Base-by-base conservation (phyloP, 2,329 filamentous ascomycete genomes). In the Byssoonygena ceratinophila region DNA sequence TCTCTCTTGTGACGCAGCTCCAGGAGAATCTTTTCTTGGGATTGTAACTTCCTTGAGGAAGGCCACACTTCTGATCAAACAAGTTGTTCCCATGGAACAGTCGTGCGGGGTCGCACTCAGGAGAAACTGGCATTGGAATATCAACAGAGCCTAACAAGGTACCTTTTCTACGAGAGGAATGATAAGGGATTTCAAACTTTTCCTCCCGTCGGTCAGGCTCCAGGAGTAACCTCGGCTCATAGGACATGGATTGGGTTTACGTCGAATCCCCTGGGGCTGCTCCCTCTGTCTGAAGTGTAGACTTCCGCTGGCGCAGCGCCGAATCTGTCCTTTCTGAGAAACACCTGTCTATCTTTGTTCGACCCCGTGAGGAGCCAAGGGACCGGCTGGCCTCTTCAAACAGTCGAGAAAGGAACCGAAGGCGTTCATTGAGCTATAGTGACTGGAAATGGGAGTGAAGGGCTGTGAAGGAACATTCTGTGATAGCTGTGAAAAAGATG, bases 81-180 rank as follows among this genome's bases (percentile, higher is more conserved):
- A n/a, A n/a, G n/a, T n/a, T n/a, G n/a, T n/a, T n/a, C 16, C 32
- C 52, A 60, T 36, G 46, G 57, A 43, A 59, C 50, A 16, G 57
- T 60, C n/a, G 53, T 59, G 39, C 7, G 51, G 52, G 40, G 40
- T 44, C 20, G 22, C 20, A 46, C 53, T 54, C 47, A 49, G 39
- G 46, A 23, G 44, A 54, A 46, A 41, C 51, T 56, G 45, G 52
- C 46, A 46, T 22, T 47, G 23, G 52, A 56, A 56, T 37, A 50
- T 50, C 44, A 47, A 22, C 45, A 47, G 20, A 44, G 40, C 40
- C 40, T 44, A 25, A 16, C n/a, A n/a, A n/a, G n/a, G n/a, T n/a
- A n/a, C n/a, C n/a, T n/a, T n/a, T n/a, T n/a, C n/a, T n/a, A n/a
- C n/a, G n/a, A n/a, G n/a, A n/a, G n/a, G n/a, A n/a, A n/a, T n/a